Percentiles rank a stretch among this genome's conserved stretches.
These are phyloP conservation scores for Murraya koenigii DNA, from an alignment of 345 rosid genomes.

Conservation along the genomic window DNA sequence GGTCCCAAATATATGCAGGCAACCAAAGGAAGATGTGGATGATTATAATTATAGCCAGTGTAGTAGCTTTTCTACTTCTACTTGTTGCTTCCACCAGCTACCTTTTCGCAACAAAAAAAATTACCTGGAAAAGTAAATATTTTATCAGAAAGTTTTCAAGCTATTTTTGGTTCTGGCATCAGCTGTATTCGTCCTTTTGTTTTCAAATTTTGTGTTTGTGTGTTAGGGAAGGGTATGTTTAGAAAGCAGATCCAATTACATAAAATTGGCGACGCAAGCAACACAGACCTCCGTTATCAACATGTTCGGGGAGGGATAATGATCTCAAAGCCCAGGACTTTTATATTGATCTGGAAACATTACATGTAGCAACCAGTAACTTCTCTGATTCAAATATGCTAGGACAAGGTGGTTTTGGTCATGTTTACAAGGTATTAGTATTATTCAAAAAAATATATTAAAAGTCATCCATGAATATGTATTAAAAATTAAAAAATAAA, in stretches of 20 bases:
- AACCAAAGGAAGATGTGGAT: constrained; percentile 12
- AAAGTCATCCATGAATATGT: too few relatives aligned
- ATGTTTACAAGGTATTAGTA: constrained; percentile 34
- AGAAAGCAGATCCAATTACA: constrained; percentile 5
- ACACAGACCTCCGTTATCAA: neutral
- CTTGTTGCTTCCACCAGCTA: constrained; percentile 12
- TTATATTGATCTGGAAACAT: constrained; percentile 20
- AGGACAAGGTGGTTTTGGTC: constrained; percentile 30
- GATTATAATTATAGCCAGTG: constrained; percentile 13
- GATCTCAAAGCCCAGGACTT: constrained; percentile 17
- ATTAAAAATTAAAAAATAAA: too few relatives aligned
- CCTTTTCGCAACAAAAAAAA: constrained; percentile 1
- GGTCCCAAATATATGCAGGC: constrained; percentile 14
- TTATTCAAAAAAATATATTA: neutral
- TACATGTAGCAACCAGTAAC: constrained; percentile 33
- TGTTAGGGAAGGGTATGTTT: constrained; percentile 13
- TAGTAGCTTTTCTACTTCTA: constrained; percentile 12
- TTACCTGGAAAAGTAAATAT: constrained; percentile 4
- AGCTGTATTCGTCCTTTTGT: neutral
- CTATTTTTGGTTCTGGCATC: neutral
- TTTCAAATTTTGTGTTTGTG: neutral
- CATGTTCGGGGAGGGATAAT: constrained; percentile 1
- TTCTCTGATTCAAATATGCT: constrained; percentile 40
- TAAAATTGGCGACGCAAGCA: constrained; percentile 3
- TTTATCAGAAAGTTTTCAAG: too few relatives aligned